Evolutionary conservation across 257 asterid genomes (phyloP).

Genomic region (Solanum pennellii): DNA sequence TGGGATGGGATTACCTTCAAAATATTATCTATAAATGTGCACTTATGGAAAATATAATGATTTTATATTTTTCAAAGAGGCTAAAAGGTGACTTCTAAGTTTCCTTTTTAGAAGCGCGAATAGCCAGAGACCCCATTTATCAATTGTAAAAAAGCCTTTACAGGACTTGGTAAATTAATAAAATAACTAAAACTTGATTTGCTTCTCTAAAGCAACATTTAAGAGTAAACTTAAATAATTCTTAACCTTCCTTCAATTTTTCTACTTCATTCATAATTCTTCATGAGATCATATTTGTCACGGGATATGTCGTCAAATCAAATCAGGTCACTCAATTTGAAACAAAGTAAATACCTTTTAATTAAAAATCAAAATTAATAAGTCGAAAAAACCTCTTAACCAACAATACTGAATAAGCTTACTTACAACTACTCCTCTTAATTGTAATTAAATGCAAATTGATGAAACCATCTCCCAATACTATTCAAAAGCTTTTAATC

Average conservation of each 20-base stretch:
- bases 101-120: background rate
- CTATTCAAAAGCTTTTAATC: too few species aligned
- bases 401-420: too few species aligned
- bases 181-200: background rate
- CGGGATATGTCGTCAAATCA: too few species aligned
- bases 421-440: background rate
- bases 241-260: background rate
- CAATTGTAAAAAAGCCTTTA: background rate
- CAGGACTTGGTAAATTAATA: background rate
- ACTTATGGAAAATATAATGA: background rate
- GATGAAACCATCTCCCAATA: background rate
- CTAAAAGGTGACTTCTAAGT: background rate
- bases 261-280: background rate
- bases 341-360: too few species aligned
- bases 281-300: too few species aligned
- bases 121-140: background rate
- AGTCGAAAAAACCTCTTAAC: too few species aligned
- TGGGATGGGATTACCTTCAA: background rate
- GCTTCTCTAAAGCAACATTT: too few species aligned
- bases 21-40: background rate
- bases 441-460: background rate
- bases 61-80: background rate
- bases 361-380: too few species aligned
- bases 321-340: too few species aligned
- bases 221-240: too few species aligned